Conservation (phyloP, 495 filamentous ascomycete species). For the Hypoxylon perforatum region DNA sequence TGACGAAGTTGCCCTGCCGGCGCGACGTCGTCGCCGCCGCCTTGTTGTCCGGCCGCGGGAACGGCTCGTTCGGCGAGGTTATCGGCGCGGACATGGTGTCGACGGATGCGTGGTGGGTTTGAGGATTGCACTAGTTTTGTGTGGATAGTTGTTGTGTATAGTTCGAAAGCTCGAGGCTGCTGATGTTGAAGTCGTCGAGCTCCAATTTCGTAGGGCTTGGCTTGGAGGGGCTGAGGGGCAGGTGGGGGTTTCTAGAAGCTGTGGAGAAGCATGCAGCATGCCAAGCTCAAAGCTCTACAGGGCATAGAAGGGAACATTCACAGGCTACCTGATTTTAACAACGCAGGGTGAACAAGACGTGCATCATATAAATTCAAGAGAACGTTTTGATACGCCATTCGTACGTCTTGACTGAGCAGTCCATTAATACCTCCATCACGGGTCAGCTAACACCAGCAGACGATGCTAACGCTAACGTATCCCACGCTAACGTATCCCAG, state of each 20-base stretch:
- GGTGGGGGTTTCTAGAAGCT: constrained; percentile 5
- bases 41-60: constrained; percentile 47
- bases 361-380: no score
- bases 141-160: not conserved
- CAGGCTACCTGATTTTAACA: no score
- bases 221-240: constrained; percentile 19
- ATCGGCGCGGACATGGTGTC: constrained; percentile 44
- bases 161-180: not conserved
- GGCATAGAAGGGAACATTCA: no score
- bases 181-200: constrained; percentile 7
- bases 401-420: no score
- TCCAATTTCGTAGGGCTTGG: not conserved
- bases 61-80: constrained; percentile 53
- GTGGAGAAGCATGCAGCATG: not conserved
- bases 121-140: not conserved
- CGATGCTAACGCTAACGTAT: no score
- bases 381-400: no score
- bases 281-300: not conserved
- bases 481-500: no score
- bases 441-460: no score
- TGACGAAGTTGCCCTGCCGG: constrained; percentile 70
- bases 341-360: no score
- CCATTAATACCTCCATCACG: no score
- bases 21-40: constrained; percentile 56
- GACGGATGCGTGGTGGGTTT: not conserved